Evolutionary conservation across 2,329 filamentous ascomycete species (phyloP).

Genomic region (Pyrenophora seminiperda): DNA sequence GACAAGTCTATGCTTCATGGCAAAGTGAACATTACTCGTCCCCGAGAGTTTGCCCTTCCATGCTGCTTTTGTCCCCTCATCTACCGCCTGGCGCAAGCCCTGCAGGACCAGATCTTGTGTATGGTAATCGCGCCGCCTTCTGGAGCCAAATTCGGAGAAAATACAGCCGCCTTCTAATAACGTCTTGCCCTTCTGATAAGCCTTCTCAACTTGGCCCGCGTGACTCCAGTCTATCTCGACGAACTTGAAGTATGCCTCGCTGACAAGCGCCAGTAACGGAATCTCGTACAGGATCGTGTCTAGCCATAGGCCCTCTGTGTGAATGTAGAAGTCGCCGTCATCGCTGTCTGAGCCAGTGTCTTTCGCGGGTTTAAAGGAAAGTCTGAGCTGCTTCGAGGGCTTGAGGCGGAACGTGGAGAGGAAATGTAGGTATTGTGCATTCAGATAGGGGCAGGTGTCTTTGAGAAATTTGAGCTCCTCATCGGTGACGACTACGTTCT

Average conservation of each 20-base stretch:
- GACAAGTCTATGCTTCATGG: constrained; percentile 84
- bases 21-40: constrained; percentile 95
- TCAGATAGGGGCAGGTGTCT: constrained; percentile 80
- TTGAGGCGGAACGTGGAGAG: constrained; percentile 80
- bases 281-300: constrained; percentile 99
- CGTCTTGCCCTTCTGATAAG: constrained; percentile 77
- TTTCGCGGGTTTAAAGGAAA: constrained; percentile 64
- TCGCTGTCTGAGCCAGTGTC: constrained; percentile 68
- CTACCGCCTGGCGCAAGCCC: constrained; percentile 78
- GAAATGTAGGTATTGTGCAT: constrained; percentile 76
- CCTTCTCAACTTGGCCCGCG: constrained; percentile 81
- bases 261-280: constrained; percentile 86
- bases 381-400: constrained; percentile 77
- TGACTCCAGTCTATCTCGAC: constrained; percentile 93
- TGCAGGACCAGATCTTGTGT: constrained; percentile 91
- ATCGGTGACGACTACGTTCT: constrained; percentile 75
- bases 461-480: constrained; percentile 83
- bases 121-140: constrained; percentile 88
- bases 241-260: constrained; percentile 97
- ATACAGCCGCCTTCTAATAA: constrained; percentile 83
- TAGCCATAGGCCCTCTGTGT: constrained; percentile 82
- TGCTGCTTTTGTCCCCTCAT: constrained; percentile 68
- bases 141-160: constrained; percentile 92
- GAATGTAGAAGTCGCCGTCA: constrained; percentile 75
- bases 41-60: constrained; percentile 77